Conservation (phyloP, 225 moss, liverwort and hornwort genomes). For the Ulota crispa region DNA sequence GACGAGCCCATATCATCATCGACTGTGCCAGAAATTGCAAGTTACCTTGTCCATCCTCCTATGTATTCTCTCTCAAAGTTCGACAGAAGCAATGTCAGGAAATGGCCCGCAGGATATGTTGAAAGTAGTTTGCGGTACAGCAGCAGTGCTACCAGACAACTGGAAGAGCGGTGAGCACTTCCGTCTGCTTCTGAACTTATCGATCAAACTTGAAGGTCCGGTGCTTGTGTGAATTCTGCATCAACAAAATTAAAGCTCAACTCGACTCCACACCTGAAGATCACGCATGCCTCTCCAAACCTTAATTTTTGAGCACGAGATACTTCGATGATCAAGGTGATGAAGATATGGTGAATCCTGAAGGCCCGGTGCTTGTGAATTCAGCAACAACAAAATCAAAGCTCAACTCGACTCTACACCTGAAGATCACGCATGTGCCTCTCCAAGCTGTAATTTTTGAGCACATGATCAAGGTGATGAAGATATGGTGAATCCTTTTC, state of each 20-base stretch:
- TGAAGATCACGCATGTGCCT: background rate
- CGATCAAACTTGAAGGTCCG: background rate
- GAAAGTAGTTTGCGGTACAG: conserved; percentile 56
- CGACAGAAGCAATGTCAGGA: conserved; percentile 49
- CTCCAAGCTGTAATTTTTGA: background rate
- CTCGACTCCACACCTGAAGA: background rate
- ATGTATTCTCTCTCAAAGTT: conserved; percentile 31
- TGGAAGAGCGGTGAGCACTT: conserved; percentile 46
- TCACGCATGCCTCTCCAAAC: background rate
- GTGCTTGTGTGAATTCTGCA: background rate
- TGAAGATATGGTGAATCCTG: background rate
- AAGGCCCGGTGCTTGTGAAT: background rate
- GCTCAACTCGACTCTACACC: background rate
- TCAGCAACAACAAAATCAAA: conserved; percentile 7
- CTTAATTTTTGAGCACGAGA: background rate
- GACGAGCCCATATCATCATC: conserved; percentile 25
- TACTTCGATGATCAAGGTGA: background rate
- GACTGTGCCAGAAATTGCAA: conserved; percentile 46
- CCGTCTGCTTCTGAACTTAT: no score
- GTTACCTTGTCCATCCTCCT: conserved; percentile 22
- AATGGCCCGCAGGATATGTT: conserved; percentile 44
- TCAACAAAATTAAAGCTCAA: conserved; percentile 5
- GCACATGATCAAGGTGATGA: background rate
- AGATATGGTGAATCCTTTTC: background rate
- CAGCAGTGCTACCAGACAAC: conserved; percentile 37